Evolutionary conservation across 164 flowering plant genomes (phyloP), one percentile per base, ranked within the genome.

Genomic region (Cinnamomum micranthum): DNA sequence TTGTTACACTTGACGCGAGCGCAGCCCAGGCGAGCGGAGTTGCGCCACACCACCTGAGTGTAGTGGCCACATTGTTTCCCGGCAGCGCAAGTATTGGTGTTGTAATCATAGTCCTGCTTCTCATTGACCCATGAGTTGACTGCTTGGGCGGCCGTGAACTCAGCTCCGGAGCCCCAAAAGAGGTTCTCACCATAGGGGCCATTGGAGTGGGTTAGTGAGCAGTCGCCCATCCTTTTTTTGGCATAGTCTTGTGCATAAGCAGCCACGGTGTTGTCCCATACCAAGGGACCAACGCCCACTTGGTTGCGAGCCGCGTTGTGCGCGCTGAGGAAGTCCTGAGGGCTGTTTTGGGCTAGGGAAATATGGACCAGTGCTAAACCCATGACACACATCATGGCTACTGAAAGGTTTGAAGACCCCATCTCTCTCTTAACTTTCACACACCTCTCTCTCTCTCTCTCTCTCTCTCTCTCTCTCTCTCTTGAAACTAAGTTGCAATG

Each of bases 31-130:
- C 79, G 74, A 22, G 77, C 79, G 0, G 90, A 79, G 50, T 84
- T 74, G 2, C 77, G 74, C 87, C 88, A 87, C 3, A 87, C 85
- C 62, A 85, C 87, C 77, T 87, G 87, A 15, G 88, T 87, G 76
- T 87, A 85, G 73, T 84, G 87, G 6, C 71, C 77, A 58, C 86
- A 82, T 50, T 63, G 51, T 15, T 55, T 50, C 4, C 81, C 87
- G 0, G 52, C 50, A 0, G 22, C 65, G 24, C 90, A 89, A 0
- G 77, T 50, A 73, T 86, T 84, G 0, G 85, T 58, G 4, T 19
- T 31, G 28, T 85, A 75, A 71, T 86, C 10, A 41, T 86, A 89
- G 77, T 74, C 0, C 12, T 13, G n/a, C 65, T 75, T 77, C 78
- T 88, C 91, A 0, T n/a, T 22, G 0, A 82, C 86, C 89, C 90